Evolutionary conservation across 768 basidiomycete species (phyloP).

Genomic region (Tricholoma flavovirens): DNA sequence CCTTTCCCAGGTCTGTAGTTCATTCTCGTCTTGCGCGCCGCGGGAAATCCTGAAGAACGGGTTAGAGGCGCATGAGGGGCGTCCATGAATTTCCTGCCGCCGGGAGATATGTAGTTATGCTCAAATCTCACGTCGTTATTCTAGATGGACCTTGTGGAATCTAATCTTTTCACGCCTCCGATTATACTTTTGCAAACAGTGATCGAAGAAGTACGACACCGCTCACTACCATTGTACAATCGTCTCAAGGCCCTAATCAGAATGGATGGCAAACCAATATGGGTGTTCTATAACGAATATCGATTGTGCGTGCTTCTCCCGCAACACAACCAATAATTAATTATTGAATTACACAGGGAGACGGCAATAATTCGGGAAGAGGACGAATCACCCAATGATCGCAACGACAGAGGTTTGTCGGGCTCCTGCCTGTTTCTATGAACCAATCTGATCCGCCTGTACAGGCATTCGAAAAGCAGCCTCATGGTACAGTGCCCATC

Average conservation of each 20-base stretch:
- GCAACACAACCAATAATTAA: not conserved
- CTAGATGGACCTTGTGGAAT: constrained; percentile 93
- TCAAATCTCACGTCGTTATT: not conserved
- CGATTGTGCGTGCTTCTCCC: constrained; percentile 50
- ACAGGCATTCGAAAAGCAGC: constrained; percentile 85
- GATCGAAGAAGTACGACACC: constrained; percentile 92
- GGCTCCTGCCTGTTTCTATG: not conserved
- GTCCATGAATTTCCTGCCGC: not conserved
- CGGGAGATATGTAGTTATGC: not conserved
- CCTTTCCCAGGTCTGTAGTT: constrained; percentile 64
- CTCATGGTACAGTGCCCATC: constrained; percentile 80
- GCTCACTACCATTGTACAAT: constrained; percentile 89
- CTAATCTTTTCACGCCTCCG: constrained; percentile 64
- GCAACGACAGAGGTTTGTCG: constrained; percentile 84
- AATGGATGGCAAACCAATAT: constrained; percentile 80
- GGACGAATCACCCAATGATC: constrained; percentile 84
- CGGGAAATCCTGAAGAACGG: not conserved
- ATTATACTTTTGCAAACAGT: constrained; percentile 94
- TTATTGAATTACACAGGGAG: constrained; percentile 41
- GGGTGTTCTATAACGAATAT: constrained; percentile 86
- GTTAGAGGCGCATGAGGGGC: not conserved
- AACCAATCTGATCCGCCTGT: not conserved
- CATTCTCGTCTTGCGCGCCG: not conserved
- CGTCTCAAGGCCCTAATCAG: constrained; percentile 81
- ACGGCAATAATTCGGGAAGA: constrained; percentile 75